Conservation (phyloP, 148 eudicot species). For the Cornus florida region DNA sequence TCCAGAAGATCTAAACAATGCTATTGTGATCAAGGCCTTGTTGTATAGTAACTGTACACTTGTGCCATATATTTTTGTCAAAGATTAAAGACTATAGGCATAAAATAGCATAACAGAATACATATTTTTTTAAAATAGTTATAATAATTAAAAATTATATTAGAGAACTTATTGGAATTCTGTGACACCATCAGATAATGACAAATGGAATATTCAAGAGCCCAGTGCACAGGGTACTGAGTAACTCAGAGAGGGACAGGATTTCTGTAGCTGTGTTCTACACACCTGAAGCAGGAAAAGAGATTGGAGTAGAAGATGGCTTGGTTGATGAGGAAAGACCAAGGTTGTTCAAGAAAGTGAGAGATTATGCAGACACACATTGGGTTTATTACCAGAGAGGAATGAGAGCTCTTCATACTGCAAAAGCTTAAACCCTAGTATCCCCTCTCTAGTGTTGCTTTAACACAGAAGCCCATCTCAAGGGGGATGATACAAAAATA, state of each 20-base stretch:
- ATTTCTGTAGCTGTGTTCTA: constrained; percentile 40
- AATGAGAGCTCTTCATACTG: constrained; percentile 36
- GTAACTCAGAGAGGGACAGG: constrained; percentile 33
- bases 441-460: no score
- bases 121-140: no score
- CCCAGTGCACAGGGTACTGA: constrained; percentile 48
- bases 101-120: no score
- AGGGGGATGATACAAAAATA: no score
- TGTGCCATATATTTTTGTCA: no score
- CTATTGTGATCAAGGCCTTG: no score
- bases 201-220: constrained; percentile 48
- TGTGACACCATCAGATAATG: constrained; percentile 31
- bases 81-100: no score
- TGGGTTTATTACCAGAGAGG: constrained; percentile 32
- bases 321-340: constrained; percentile 25
- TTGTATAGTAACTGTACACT: no score
- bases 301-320: constrained; percentile 38
- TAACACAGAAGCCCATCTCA: no score
- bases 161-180: not conserved
- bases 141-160: no score
- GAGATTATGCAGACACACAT: constrained; percentile 32
- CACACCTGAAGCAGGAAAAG: constrained; percentile 37
- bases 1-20: no score
- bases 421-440: not conserved
- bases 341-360: constrained; percentile 31